Evolutionary conservation across 208 protist genomes (phyloP).

Genomic region (Acanthamoeba quina): DNA sequence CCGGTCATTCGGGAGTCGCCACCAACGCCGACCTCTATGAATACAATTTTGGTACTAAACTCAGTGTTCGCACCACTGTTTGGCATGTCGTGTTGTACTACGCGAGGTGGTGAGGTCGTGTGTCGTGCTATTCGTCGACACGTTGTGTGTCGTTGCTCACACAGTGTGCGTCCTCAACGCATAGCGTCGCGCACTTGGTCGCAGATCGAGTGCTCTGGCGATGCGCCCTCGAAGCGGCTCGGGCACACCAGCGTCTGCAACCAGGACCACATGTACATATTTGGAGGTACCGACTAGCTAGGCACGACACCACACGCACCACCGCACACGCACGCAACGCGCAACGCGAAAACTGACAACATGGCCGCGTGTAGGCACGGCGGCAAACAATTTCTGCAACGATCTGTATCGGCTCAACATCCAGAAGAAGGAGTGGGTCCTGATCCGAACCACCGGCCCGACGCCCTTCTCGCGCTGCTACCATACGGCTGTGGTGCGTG

Average conservation of each 20-base stretch:
- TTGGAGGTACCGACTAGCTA: conserved; percentile 15
- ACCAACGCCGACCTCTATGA: conserved; percentile 23
- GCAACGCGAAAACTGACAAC: no score
- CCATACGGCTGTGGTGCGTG: background rate
- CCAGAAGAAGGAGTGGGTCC: background rate
- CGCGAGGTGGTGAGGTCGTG: background rate
- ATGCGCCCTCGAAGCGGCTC: conserved; percentile 64
- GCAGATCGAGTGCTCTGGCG: background rate
- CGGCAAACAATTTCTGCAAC: background rate
- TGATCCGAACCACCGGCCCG: background rate
- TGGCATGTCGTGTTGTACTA: background rate
- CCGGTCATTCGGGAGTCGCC: conserved; percentile 44
- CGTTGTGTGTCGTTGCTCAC: background rate
- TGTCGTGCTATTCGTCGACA: background rate
- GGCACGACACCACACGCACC: no score
- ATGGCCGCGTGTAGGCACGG: no score
- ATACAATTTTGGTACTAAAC: background rate
- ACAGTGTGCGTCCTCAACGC: background rate
- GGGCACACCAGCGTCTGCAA: background rate
- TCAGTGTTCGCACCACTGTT: background rate
- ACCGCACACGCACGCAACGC: no score
- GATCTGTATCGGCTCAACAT: background rate
- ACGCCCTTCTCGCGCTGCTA: background rate
- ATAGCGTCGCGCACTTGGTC: background rate
- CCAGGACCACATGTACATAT: conserved; percentile 40